These are phyloP conservation scores for Hypsizygus marmoreus DNA, from an alignment of 768 basidiomycete species.

Conservation along the genomic window DNA sequence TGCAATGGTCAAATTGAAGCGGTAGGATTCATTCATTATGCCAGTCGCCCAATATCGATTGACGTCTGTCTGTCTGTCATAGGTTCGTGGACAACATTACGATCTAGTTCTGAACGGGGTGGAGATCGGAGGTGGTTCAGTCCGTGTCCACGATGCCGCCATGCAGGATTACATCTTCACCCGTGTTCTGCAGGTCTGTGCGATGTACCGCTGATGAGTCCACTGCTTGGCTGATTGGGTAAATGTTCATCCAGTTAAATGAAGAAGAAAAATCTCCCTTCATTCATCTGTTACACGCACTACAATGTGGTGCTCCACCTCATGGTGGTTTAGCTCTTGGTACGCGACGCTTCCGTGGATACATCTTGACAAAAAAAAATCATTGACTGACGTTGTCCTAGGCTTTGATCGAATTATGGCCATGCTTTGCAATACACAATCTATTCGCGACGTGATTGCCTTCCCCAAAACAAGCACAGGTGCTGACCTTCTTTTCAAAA, in stretches of 20 bases:
- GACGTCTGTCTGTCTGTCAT: slow-evolving; percentile 7
- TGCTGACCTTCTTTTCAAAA: slow-evolving; percentile 85
- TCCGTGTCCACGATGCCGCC: slow-evolving; percentile 84
- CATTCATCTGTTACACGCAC: slow-evolving; percentile 81
- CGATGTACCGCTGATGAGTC: neutral
- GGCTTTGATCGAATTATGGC: slow-evolving; percentile 94
- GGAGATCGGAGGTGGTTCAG: slow-evolving; percentile 93
- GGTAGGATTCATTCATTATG: slow-evolving; percentile 35
- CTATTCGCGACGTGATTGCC: slow-evolving; percentile 94
- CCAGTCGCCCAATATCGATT: neutral
- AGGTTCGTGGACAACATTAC: slow-evolving; percentile 95
- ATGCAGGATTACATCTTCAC: slow-evolving; percentile 87
- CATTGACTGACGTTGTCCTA: slow-evolving; percentile 29
- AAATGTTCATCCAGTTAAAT: slow-evolving; percentile 53
- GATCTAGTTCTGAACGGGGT: slow-evolving; percentile 93
- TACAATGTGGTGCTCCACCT: slow-evolving; percentile 89
- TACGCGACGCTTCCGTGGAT: slow-evolving; percentile 33
- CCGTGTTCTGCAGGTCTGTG: slow-evolving; percentile 72
- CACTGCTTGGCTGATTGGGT: slow-evolving; percentile 11
- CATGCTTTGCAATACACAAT: slow-evolving; percentile 82
- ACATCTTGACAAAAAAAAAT: slow-evolving; percentile 11
- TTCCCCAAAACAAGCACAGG: slow-evolving; percentile 91
- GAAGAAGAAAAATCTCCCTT: slow-evolving; percentile 76
- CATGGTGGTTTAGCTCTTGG: slow-evolving; percentile 95
- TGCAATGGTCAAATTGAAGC: slow-evolving; percentile 66